phyloP scores from a whole-genome alignment of 176 grass and related monocot species.

The Rhynchospora tenuis region DNA sequence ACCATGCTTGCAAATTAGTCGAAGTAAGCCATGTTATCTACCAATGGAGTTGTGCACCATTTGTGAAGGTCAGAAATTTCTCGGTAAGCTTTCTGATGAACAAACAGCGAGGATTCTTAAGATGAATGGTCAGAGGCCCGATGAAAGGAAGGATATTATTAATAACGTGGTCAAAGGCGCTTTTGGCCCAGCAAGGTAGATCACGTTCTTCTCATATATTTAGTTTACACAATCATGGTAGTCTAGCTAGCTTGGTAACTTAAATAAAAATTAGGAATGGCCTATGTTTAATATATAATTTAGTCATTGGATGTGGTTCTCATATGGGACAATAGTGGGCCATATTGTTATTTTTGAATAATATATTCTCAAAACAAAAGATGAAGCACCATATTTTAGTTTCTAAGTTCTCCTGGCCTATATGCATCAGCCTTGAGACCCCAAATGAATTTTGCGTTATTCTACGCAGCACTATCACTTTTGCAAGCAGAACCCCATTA shows the following conservation, averaged over 20 bases:
- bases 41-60: constrained; percentile 91
- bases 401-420: not conserved
- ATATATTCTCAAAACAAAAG: not conserved
- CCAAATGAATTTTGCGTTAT: not conserved
- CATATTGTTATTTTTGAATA: not conserved
- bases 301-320: not conserved
- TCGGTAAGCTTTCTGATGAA: constrained; percentile 87
- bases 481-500: not conserved
- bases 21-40: constrained; percentile 86
- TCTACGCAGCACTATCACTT: not conserved
- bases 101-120: constrained; percentile 75
- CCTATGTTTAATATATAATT: not conserved
- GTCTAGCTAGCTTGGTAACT: not conserved
- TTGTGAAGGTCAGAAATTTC: constrained; percentile 92
- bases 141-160: constrained; percentile 80
- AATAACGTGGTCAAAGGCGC: constrained; percentile 54
- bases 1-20: constrained; percentile 89
- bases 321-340: not conserved
- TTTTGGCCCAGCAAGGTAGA: constrained; percentile 58
- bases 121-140: constrained; percentile 79
- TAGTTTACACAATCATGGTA: not conserved
- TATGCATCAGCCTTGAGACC: not conserved
- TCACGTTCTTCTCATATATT: not conserved
- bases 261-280: not conserved
- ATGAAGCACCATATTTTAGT: not conserved